These are phyloP conservation scores for Marasmius oreades DNA, from an alignment of 1,284 basidiomycete genomes.

Conservation along the genomic window DNA sequence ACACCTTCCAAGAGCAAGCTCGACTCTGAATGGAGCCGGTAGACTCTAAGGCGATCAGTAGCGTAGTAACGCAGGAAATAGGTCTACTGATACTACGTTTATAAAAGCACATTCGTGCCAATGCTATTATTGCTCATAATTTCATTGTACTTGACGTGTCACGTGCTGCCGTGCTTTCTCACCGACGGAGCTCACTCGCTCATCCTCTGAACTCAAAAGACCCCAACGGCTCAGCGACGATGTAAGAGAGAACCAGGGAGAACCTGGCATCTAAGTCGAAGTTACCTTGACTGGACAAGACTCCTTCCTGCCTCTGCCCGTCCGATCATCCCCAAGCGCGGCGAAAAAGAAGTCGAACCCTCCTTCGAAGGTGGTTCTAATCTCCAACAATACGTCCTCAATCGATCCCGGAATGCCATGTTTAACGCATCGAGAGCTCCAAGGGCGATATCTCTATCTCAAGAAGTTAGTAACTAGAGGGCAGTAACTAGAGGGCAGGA, in stretches of 20 bases:
- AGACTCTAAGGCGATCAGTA: too few species aligned
- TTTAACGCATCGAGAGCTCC: slow-evolving; percentile 74
- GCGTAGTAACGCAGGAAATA: too few species aligned
- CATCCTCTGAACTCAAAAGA: slow-evolving; percentile 15
- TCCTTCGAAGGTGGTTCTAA: slow-evolving; percentile 68
- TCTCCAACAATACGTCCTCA: slow-evolving; percentile 75
- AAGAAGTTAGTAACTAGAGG: too few species aligned
- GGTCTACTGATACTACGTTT: too few species aligned
- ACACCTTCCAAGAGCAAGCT: too few species aligned
- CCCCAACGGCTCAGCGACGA: slow-evolving; percentile 7
- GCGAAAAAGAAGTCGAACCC: slow-evolving; percentile 97
- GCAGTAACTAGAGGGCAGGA: slow-evolving; percentile 51
- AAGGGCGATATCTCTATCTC: slow-evolving; percentile 70
- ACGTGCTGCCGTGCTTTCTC: too few species aligned
- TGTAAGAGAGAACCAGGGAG: slow-evolving; percentile 43
- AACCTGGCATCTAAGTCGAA: slow-evolving; percentile 39
- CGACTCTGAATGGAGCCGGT: too few species aligned
- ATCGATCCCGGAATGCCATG: slow-evolving; percentile 76
- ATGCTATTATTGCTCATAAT: too few species aligned
- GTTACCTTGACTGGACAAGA: slow-evolving; percentile 47
- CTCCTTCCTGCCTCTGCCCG: slow-evolving; percentile 36
- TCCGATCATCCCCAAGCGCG: slow-evolving; percentile 80
- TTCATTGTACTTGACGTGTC: too few species aligned
- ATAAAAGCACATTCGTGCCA: too few species aligned
- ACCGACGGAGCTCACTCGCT: slow-evolving; percentile 24